Conservation (phyloP, 1,284 basidiomycete species). For the Moesziomyces sp. region DNA sequence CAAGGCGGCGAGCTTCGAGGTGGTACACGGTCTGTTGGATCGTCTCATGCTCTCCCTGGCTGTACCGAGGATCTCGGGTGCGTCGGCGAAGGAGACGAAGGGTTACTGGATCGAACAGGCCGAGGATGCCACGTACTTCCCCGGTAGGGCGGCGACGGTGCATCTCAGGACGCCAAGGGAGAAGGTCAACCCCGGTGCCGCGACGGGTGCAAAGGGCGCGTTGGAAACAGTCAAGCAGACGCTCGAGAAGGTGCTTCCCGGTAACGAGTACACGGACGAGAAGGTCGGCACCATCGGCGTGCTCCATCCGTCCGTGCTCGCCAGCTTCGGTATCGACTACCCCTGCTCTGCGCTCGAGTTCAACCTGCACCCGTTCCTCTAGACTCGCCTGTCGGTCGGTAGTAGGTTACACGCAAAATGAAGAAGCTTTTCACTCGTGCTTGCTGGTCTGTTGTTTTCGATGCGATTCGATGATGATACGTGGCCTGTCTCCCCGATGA, state of each 20-base stretch:
- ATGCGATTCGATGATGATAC: too few species aligned
- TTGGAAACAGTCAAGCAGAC: constrained; percentile 34
- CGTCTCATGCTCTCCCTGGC: constrained; percentile 94
- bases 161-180: constrained; percentile 75
- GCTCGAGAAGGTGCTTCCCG: constrained; percentile 25
- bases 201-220: constrained; percentile 10
- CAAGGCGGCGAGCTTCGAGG: constrained; percentile 94
- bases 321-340: constrained; percentile 74
- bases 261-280: constrained; percentile 4
- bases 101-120: constrained; percentile 85
- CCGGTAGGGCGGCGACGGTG: constrained; percentile 90
- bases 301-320: constrained; percentile 61
- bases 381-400: constrained; percentile 57
- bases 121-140: constrained; percentile 89
- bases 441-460: too few species aligned
- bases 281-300: constrained; percentile 56
- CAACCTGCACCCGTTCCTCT: constrained; percentile 90
- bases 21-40: constrained; percentile 93
- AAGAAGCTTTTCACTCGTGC: too few species aligned
- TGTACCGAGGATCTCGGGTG: constrained; percentile 79
- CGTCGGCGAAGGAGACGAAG: constrained; percentile 71
- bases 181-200: constrained; percentile 25
- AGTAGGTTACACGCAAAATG: too few species aligned
- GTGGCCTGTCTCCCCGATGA: too few species aligned
- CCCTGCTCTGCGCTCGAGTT: constrained; percentile 98